These are phyloP conservation scores for Naganishia cerealis DNA, from an alignment of 1,284 basidiomycete species.

Conservation along the genomic window DNA sequence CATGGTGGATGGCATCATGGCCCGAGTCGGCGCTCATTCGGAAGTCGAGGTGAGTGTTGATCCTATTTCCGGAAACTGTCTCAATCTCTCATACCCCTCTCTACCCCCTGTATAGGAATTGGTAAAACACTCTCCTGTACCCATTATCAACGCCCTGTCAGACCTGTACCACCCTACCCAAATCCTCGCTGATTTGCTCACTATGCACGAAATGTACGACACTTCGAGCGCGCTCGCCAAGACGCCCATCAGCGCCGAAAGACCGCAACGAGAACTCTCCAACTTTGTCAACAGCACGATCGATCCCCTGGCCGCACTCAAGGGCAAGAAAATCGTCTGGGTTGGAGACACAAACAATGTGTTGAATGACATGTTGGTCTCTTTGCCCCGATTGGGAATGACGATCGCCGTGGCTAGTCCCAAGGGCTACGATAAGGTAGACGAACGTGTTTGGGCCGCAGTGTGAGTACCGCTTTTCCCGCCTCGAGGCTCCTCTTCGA, in stretches of 20 bases:
- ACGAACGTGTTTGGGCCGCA: conserved; percentile 74
- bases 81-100: background rate
- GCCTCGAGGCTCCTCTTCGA: no score
- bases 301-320: conserved; percentile 42
- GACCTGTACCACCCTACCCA: conserved; percentile 96
- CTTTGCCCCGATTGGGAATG: conserved; percentile 88
- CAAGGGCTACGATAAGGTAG: conserved; percentile 64
- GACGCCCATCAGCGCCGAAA: conserved; percentile 9
- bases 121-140: conserved; percentile 82
- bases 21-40: conserved; percentile 84
- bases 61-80: background rate
- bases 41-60: conserved; percentile 78
- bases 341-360: conserved; percentile 96
- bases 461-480: conserved; percentile 55
- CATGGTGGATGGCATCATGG: conserved; percentile 97
- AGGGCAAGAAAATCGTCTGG: conserved; percentile 77
- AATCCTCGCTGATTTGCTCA: conserved; percentile 87
- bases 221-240: conserved; percentile 20
- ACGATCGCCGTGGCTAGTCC: conserved; percentile 80
- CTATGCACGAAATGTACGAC: conserved; percentile 67
- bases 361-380: conserved; percentile 94
- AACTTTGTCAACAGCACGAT: conserved; percentile 23
- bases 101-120: conserved; percentile 65
- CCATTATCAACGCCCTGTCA: conserved; percentile 92
- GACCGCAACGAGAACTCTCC: conserved; percentile 30